Conservation (phyloP, 2,329 filamentous ascomycete species). For the Corinectria fuckeliana region DNA sequence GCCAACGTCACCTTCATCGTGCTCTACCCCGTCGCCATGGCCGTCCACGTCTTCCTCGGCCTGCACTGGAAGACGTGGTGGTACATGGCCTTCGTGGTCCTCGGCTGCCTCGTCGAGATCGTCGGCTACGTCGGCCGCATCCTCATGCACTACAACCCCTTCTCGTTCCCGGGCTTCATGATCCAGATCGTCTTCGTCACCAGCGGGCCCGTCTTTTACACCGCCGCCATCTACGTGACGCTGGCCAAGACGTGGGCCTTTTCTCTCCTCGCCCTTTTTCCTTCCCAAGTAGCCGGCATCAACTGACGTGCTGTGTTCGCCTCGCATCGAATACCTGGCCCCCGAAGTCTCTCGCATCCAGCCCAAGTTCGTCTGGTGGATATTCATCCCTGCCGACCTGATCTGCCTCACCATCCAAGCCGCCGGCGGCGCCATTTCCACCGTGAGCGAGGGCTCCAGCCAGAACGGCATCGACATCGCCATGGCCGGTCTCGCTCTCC, state of each 20-base stretch:
- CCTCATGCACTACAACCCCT: conserved; percentile 62
- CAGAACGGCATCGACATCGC: conserved; percentile 47
- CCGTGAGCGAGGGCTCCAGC: conserved; percentile 52
- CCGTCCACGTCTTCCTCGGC: conserved; percentile 49
- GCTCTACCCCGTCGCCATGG: conserved; percentile 55
- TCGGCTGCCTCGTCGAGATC: conserved; percentile 64
- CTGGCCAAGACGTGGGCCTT: conserved; percentile 49
- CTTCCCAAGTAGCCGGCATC: neutral
- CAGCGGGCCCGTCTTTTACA: conserved; percentile 49
- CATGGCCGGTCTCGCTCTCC: conserved; percentile 62
- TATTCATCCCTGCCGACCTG: conserved; percentile 60
- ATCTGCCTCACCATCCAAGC: conserved; percentile 63
- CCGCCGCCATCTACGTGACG: conserved; percentile 70
- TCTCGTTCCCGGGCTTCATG: conserved; percentile 63
- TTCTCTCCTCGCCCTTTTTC: fast-evolving
- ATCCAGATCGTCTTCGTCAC: conserved; percentile 64
- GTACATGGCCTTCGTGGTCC: conserved; percentile 56
- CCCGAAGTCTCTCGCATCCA: conserved; percentile 49
- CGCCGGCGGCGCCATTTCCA: conserved; percentile 59
- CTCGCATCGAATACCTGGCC: conserved; percentile 48
- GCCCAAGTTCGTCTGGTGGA: conserved; percentile 50
- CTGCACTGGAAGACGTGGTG: conserved; percentile 50
- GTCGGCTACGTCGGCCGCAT: conserved; percentile 68
- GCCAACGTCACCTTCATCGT: conserved; percentile 52
- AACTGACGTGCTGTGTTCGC: neutral